Conservation (phyloP, 768 basidiomycete genomes). For the Coprinopsis sp. region DNA sequence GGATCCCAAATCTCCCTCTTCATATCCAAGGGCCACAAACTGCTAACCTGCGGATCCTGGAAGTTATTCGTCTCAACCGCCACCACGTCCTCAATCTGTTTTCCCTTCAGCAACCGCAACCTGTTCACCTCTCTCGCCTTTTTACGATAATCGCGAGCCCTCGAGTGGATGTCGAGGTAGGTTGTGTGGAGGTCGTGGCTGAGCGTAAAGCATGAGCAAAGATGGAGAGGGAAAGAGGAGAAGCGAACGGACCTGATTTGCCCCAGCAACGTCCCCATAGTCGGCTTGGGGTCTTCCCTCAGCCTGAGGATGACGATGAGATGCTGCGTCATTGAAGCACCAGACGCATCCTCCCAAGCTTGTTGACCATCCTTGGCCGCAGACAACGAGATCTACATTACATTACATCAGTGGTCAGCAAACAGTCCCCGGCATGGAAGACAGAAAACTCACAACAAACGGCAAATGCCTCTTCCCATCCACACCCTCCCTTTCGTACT, state of each 20-base stretch:
- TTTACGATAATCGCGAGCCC: constrained; percentile 23
- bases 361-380: constrained; percentile 34
- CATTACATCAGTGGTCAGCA: background rate
- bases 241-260: constrained; percentile 24
- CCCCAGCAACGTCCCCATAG: constrained; percentile 24
- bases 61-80: constrained; percentile 33
- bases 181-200: constrained; percentile 31
- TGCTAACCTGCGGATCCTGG: constrained; percentile 36
- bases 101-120: constrained; percentile 14
- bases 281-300: constrained; percentile 26
- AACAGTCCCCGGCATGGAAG: background rate
- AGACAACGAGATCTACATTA: constrained; percentile 34
- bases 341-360: constrained; percentile 33
- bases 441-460: constrained; percentile 14
- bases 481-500: too few species aligned
- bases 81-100: constrained; percentile 1
- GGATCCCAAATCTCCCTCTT: too few species aligned
- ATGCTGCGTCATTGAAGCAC: constrained; percentile 36
- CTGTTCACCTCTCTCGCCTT: constrained; percentile 15
- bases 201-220: background rate
- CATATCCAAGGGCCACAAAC: too few species aligned
- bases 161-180: constrained; percentile 24
- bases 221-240: background rate
- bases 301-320: too few species aligned
- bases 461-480: too few species aligned